Conservation (phyloP, 73 alveolate species). For the Tetrahymena elliotti region DNA sequence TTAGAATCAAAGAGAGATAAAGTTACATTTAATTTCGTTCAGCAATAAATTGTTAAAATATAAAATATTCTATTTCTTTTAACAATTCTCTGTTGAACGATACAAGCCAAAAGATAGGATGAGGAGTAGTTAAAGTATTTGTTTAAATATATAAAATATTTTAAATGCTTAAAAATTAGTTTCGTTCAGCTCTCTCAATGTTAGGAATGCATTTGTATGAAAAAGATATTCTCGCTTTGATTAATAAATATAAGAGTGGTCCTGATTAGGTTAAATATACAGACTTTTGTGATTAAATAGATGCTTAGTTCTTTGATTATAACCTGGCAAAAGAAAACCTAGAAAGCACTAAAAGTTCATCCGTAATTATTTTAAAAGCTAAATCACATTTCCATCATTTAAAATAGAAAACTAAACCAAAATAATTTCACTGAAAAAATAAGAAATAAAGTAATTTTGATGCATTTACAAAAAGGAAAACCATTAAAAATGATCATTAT, state of each 20-base stretch:
- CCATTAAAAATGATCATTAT: no score
- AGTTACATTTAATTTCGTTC: not conserved
- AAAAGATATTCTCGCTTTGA: constrained; percentile 51
- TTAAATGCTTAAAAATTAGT: constrained; percentile 10
- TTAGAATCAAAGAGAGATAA: not conserved
- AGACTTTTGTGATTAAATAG: constrained; percentile 55
- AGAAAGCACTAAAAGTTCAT: constrained; percentile 44
- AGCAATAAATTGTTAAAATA: not conserved
- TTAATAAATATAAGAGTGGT: constrained; percentile 42
- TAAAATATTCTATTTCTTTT: not conserved
- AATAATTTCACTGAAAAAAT: not conserved
- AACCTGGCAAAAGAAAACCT: constrained; percentile 34
- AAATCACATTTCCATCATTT: not conserved
- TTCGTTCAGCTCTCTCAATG: constrained; percentile 61
- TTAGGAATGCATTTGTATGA: constrained; percentile 50
- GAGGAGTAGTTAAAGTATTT: not conserved
- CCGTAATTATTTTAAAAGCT: constrained; percentile 7
- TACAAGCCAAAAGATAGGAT: not conserved
- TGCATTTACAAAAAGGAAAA: not conserved
- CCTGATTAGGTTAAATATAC: constrained; percentile 58
- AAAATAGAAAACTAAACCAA: not conserved
- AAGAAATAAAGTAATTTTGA: not conserved
- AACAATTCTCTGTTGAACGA: not conserved
- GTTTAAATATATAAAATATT: no score
- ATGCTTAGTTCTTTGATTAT: constrained; percentile 44